phyloP scores from a whole-genome alignment of 2,329 filamentous ascomycete species.

The Kalaharituber pfeilii region DNA sequence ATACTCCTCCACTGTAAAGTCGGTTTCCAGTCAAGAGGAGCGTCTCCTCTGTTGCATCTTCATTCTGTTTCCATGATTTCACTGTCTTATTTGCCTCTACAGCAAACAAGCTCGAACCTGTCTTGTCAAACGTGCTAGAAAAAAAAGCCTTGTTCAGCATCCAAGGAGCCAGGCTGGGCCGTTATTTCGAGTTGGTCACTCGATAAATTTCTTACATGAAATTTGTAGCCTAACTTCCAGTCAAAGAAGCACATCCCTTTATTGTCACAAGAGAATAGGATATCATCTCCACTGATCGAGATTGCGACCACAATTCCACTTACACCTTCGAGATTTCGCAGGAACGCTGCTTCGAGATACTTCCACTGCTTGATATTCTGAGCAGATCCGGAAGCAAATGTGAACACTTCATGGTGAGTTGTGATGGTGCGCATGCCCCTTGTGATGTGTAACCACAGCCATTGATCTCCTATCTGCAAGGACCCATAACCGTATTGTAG shows the following conservation, averaged over 20 bases:
- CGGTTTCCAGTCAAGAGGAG: constrained; percentile 68
- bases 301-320: constrained; percentile 93
- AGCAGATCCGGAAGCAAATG: constrained; percentile 82
- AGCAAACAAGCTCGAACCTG: constrained; percentile 73
- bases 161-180: constrained; percentile 81
- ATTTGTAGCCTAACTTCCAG: constrained; percentile 90
- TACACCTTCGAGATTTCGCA: constrained; percentile 97
- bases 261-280: constrained; percentile 88
- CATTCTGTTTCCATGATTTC: constrained; percentile 94
- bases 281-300: constrained; percentile 82
- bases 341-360: constrained; percentile 90
- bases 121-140: constrained; percentile 80
- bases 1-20: constrained; percentile 12
- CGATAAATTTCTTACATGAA: constrained; percentile 27
- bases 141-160: constrained; percentile 91
- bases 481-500: constrained; percentile 85
- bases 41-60: constrained; percentile 72
- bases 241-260: constrained; percentile 97
- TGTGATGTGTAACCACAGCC: constrained; percentile 93
- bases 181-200: constrained; percentile 52
- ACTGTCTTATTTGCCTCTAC: constrained; percentile 97
- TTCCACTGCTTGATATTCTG: constrained; percentile 99
- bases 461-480: constrained; percentile 90
- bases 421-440: constrained; percentile 73
- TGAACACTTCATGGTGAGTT: constrained; percentile 81